These are phyloP conservation scores for Salvia sclarea DNA, from an alignment of 305 asterid genomes.

Conservation along the genomic window DNA sequence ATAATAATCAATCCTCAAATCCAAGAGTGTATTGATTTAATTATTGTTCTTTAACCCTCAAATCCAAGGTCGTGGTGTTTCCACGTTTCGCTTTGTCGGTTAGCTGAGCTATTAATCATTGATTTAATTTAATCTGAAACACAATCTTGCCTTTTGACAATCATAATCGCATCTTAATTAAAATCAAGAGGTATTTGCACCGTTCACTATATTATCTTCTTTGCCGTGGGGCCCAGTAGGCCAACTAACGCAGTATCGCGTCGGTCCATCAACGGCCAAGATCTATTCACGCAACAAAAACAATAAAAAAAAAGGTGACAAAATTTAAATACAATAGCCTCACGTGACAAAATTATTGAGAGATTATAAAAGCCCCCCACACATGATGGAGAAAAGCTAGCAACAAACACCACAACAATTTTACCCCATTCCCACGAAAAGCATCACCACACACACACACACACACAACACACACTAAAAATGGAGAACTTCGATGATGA, in stretches of 20 bases:
- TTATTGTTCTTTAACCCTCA: no score
- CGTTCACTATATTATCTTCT: neutral
- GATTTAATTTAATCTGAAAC: neutral
- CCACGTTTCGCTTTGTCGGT: neutral
- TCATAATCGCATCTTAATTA: neutral
- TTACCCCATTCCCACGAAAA: neutral
- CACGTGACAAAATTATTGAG: slow-evolving; percentile 23
- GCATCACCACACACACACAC: neutral
- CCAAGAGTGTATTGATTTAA: no score
- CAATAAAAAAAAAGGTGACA: neutral
- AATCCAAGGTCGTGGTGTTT: neutral
- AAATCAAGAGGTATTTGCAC: neutral
- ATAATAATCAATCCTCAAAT: no score
- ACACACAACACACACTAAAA: neutral
- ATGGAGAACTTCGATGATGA: slow-evolving; percentile 62
- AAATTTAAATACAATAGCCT: neutral
- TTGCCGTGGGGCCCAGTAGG: neutral
- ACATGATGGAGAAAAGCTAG: neutral
- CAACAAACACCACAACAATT: neutral
- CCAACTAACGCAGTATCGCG: neutral
- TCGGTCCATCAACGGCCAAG: neutral
- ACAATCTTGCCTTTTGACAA: neutral
- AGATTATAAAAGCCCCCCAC: slow-evolving; percentile 30
- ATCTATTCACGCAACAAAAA: neutral
- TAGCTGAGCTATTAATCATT: neutral